Percentiles rank a stretch among this genome's conserved stretches.
phyloP scores from a whole-genome alignment of 305 asterid species.

The Withania somnifera region DNA sequence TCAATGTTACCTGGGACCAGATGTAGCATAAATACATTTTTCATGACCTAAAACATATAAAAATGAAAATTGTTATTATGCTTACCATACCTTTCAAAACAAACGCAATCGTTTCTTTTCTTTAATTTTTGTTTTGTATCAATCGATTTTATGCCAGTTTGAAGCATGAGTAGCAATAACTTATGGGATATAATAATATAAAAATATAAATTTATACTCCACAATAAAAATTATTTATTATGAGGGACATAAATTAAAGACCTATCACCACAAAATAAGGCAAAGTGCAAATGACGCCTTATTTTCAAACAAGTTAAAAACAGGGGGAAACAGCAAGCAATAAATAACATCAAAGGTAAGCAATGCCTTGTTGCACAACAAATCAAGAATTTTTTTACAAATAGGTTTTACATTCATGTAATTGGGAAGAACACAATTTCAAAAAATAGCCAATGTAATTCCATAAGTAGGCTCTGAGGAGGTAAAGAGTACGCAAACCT shows the following conservation, averaged over 20 bases:
- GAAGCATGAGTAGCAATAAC: too few species aligned
- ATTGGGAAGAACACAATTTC: background rate
- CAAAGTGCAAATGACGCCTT: too few species aligned
- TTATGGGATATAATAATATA: too few species aligned
- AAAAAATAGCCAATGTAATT: too few species aligned
- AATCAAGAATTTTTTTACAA: background rate
- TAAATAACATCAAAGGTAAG: background rate
- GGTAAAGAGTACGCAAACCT: too few species aligned
- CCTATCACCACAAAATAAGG: too few species aligned
- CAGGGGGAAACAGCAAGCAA: too few species aligned
- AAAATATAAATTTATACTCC: too few species aligned
- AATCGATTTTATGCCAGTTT: background rate
- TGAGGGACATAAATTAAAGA: too few species aligned
- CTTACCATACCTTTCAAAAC: background rate
- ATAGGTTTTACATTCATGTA: background rate
- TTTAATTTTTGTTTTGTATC: background rate
- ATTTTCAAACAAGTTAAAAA: too few species aligned
- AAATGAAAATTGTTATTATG: background rate
- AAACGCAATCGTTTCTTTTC: background rate
- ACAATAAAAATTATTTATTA: too few species aligned
- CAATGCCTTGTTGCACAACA: background rate
- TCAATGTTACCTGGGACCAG: constrained; percentile 13
- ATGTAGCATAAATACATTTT: constrained; percentile 27
- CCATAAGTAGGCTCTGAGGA: too few species aligned
- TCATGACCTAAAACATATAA: constrained; percentile 28